Percentiles rank a stretch among this genome's conserved stretches.
These are phyloP conservation scores for Trichoderma sp. DNA, from an alignment of 2,329 filamentous ascomycete genomes.

Conservation along the genomic window DNA sequence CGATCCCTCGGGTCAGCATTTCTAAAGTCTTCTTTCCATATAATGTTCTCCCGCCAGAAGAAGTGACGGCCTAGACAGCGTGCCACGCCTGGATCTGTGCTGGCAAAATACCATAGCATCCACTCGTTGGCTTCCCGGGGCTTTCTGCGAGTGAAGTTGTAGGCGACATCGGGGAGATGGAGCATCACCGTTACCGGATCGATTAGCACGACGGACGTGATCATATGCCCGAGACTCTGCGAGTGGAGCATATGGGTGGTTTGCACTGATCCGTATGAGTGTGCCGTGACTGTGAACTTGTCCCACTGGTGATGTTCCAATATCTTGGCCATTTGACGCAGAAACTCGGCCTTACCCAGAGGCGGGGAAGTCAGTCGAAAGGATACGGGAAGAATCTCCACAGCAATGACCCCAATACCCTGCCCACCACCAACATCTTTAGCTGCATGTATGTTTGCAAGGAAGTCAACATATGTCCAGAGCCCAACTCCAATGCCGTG, in stretches of 20 bases:
- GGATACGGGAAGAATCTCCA: constrained; percentile 67
- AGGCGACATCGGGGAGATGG: constrained; percentile 69
- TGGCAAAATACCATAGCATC: constrained; percentile 70
- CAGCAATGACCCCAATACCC: constrained; percentile 62
- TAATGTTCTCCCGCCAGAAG: constrained; percentile 70
- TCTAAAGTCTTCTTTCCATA: constrained; percentile 67
- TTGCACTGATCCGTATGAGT: constrained; percentile 66
- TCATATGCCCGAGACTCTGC: constrained; percentile 48
- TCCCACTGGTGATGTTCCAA: constrained; percentile 59
- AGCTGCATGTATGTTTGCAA: constrained; percentile 51
- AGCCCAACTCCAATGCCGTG: constrained; percentile 72
- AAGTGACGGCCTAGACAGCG: constrained; percentile 66
- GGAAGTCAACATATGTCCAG: constrained; percentile 60
- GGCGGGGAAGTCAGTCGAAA: constrained; percentile 61
- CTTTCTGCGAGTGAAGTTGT: constrained; percentile 64
- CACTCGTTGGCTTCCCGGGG: constrained; percentile 65
- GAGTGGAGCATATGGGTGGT: constrained; percentile 62
- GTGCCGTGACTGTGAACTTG: constrained; percentile 60
- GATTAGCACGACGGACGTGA: constrained; percentile 50
- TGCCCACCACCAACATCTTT: constrained; percentile 37
- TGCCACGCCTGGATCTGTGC: constrained; percentile 66
- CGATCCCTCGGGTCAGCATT: constrained; percentile 26
- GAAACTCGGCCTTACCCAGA: constrained; percentile 53
- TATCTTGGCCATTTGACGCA: constrained; percentile 57
- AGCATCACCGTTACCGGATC: constrained; percentile 68